Conservation (phyloP, 768 basidiomycete species). For the Boletus subcaerulescens region DNA sequence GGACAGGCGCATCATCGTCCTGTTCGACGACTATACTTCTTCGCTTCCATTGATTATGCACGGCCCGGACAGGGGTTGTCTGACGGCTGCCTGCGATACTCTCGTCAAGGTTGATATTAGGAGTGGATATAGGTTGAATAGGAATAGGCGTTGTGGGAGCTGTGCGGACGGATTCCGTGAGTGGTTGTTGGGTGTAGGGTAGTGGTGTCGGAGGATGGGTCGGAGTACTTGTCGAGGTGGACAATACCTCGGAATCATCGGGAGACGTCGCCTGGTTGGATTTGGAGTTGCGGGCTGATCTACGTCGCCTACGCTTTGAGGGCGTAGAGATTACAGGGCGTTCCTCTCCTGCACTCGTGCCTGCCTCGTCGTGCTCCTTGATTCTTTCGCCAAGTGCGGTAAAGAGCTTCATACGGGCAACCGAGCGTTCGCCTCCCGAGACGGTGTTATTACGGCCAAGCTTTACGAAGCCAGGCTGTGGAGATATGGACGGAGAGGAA, state of each 20-base stretch:
- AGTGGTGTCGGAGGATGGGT: constrained; percentile 51
- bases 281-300: constrained; percentile 44
- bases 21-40: constrained; percentile 70
- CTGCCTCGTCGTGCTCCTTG: constrained; percentile 62
- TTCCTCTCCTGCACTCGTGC: constrained; percentile 61
- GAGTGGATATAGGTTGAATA: constrained; percentile 23
- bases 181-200: constrained; percentile 36
- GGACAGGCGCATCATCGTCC: constrained; percentile 55
- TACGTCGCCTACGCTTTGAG: constrained; percentile 55
- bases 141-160: constrained; percentile 30
- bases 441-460: constrained; percentile 76
- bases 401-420: constrained; percentile 67
- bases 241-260: constrained; percentile 43
- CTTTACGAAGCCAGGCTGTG: constrained; percentile 45
- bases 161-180: constrained; percentile 26
- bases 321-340: constrained; percentile 38
- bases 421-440: constrained; percentile 74
- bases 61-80: constrained; percentile 32
- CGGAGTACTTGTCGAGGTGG: constrained; percentile 57
- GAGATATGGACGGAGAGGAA: constrained; percentile 48
- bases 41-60: constrained; percentile 45
- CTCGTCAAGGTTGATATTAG: constrained; percentile 30
- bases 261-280: constrained; percentile 41
- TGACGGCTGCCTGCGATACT: constrained; percentile 30
- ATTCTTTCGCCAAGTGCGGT: constrained; percentile 56